Evolutionary conservation across 768 basidiomycete species (phyloP), one percentile per base, ranked within the genome.

Genomic region (Clavaria fumosa): DNA sequence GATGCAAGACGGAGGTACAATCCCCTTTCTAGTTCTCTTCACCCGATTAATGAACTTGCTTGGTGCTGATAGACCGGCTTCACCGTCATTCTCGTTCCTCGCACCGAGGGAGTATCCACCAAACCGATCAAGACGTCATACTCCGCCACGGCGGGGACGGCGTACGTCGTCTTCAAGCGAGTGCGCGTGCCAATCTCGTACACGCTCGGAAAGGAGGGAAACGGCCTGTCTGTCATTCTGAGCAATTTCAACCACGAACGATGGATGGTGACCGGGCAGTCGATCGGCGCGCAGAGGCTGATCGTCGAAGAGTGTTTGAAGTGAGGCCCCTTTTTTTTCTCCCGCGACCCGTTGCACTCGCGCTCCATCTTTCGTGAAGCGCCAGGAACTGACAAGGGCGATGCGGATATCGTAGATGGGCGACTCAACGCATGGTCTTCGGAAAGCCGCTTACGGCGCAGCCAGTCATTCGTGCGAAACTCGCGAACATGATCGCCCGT

Each of bases 111-210:
- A 4, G 69, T 96, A 40, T 71, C 75, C 36, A 95, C 91, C 4
- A 88, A 80, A 50, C 74, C 75, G 17, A 82, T 97, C 59, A 90
- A 89, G 61, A 96, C 91, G 0, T 71, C 82, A 1, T 97, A 97
- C 57, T 96, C 91, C 0, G 53, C 82, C 3, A 78, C 81, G 0
- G 93, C 93, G 3, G 93, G 93, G 4, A 96, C 90, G 1, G 79
- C 81, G 3, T 89, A 72, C 48, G 75, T 93, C 20, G 79, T 69
- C 0, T 90, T 89, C 50, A 72, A 86, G 52, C 34, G 62, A 58
- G 64, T 74, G 45, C 79, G 82, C 36, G 89, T 93, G 0, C 89
- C 91, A 0, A 64, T 82, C 6, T 70, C 78, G 31, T 77, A 96
- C 52, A 85, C 83, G 35, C 70, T 97, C n/a, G 93, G 93, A 6